Base-by-base conservation (phyloP, 495 filamentous ascomycete species). In the Tuber aestivum region DNA sequence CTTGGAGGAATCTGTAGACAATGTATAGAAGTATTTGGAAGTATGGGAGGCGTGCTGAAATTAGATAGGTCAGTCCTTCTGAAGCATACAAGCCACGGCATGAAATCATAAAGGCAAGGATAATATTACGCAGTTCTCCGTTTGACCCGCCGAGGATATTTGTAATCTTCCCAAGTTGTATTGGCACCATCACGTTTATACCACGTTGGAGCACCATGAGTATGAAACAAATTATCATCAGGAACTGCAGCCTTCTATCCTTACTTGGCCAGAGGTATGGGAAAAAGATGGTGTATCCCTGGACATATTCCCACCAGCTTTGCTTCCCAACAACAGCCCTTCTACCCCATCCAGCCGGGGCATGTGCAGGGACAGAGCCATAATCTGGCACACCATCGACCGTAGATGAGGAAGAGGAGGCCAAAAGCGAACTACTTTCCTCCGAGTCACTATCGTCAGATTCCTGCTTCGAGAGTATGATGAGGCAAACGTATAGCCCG, bases 211-310 rank as follows among this genome's bases (percentile, higher is more conserved):
- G 77, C 61, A 95, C 83, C 32, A 96, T 87, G 61, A 98, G 86
- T 37, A 89, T 42, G 78, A 97, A 92, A 84, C 95, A 97, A 50
- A 93, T 75, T 5, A 96, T 76, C n/a, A 95, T 92, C 61, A 92
- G 85, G 38, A 92, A 71, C 85, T 97, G 91, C 37, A 97, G 86
- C 78, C 85, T 86, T 45, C 86, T 84, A 40, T 92, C 89, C 79
- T 93, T 93, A 75, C 89, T 90, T 23, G 93, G 95, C 95, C 95
- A 98, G 65, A 97, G 89, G 81, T 97, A 98, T 0, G 94, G 94
- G 84, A 97, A 94, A 85, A 98, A 96, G 37, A 97, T 85, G 27
- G 89, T 90, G 83, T 97, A 98, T 32, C 93, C 92, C 75, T 90
- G 90, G 71, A 95, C 85, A 82, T 99, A 99, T 83, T 97, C 95